Evolutionary conservation across 2,329 filamentous ascomycete species (phyloP).

Genomic region (Triangularia setosa): DNA sequence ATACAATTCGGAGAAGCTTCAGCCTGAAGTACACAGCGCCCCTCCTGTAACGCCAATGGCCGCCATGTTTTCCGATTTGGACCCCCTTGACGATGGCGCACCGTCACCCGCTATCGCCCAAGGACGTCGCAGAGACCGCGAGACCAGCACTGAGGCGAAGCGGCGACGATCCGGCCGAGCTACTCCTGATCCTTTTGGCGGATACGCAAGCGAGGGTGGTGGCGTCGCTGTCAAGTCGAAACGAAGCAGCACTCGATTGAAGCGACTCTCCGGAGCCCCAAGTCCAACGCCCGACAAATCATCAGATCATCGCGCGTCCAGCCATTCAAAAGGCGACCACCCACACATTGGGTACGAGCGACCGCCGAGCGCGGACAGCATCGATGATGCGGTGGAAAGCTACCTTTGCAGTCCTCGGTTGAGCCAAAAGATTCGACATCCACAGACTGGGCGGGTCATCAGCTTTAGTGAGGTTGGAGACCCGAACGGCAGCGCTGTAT

Average conservation of each 20-base stretch:
- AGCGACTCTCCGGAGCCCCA: slow-evolving; percentile 51
- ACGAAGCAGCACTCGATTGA: slow-evolving; percentile 55
- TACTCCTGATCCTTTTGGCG: slow-evolving; percentile 46
- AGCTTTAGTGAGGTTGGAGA: slow-evolving; percentile 97
- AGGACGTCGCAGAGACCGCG: slow-evolving; percentile 47
- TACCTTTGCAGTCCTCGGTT: slow-evolving; percentile 81
- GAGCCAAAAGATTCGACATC: slow-evolving; percentile 83
- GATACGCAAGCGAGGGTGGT: slow-evolving; percentile 26
- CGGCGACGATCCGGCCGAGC: slow-evolving; percentile 46
- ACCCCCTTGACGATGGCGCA: slow-evolving; percentile 57
- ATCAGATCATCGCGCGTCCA: slow-evolving; percentile 22
- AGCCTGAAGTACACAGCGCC: slow-evolving; percentile 16
- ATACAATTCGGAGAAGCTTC: slow-evolving; percentile 16
- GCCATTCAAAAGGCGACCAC: slow-evolving; percentile 29
- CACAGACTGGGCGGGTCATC: slow-evolving; percentile 80
- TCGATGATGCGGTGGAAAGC: slow-evolving; percentile 81
- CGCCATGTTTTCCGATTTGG: slow-evolving; percentile 30
- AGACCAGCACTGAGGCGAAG: slow-evolving; percentile 45
- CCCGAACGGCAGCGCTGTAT: slow-evolving; percentile 83
- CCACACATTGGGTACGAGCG: slow-evolving; percentile 61
- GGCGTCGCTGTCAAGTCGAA: slow-evolving; percentile 39
- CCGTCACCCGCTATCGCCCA: slow-evolving; percentile 67
- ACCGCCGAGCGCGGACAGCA: slow-evolving; percentile 75
- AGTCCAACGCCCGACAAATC: slow-evolving; percentile 40
- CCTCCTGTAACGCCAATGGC: slow-evolving; percentile 21